Percentiles rank a stretch among this genome's conserved stretches.
These are phyloP conservation scores for Phialophora chinensis DNA, from an alignment of 2,329 filamentous ascomycete species.

Conservation along the genomic window DNA sequence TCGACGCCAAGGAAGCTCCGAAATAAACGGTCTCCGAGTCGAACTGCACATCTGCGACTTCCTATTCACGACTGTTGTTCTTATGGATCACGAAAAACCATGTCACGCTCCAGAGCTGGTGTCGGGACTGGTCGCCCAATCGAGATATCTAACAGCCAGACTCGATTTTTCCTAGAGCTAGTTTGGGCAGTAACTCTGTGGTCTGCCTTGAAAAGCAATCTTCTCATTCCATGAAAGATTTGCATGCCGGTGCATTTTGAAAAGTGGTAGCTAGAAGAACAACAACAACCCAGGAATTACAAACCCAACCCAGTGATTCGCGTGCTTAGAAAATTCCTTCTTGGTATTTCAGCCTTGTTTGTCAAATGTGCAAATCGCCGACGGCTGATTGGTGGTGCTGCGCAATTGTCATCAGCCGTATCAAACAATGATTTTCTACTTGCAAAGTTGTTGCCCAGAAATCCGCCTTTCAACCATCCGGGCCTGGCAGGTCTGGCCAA, in stretches of 20 bases:
- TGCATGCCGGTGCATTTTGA: constrained; percentile 33
- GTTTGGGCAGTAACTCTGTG: constrained; percentile 30
- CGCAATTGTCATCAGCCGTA: too few species aligned
- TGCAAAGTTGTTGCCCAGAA: too few species aligned
- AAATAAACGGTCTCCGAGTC: constrained; percentile 34
- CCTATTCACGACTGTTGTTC: constrained; percentile 30
- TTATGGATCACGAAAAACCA: constrained; percentile 30
- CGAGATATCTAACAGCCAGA: constrained; percentile 31
- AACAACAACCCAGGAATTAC: constrained; percentile 32
- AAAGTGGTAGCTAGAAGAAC: constrained; percentile 36
- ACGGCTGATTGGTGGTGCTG: constrained; percentile 10
- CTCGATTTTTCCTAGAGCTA: constrained; percentile 28
- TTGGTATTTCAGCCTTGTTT: background rate
- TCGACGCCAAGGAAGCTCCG: constrained; percentile 94
- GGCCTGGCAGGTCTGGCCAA: too few species aligned
- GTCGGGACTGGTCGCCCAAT: constrained; percentile 23
- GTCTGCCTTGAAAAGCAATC: constrained; percentile 30
- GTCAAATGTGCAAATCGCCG: constrained; percentile 3
- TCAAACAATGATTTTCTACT: too few species aligned
- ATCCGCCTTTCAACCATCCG: too few species aligned
- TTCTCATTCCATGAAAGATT: constrained; percentile 27
- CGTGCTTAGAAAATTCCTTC: background rate
- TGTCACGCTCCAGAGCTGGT: constrained; percentile 26
- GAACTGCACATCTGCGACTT: constrained; percentile 21
- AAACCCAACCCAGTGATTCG: background rate